These are phyloP conservation scores for Cercophora sp. DNA, from an alignment of 495 filamentous ascomycete species.

Conservation along the genomic window DNA sequence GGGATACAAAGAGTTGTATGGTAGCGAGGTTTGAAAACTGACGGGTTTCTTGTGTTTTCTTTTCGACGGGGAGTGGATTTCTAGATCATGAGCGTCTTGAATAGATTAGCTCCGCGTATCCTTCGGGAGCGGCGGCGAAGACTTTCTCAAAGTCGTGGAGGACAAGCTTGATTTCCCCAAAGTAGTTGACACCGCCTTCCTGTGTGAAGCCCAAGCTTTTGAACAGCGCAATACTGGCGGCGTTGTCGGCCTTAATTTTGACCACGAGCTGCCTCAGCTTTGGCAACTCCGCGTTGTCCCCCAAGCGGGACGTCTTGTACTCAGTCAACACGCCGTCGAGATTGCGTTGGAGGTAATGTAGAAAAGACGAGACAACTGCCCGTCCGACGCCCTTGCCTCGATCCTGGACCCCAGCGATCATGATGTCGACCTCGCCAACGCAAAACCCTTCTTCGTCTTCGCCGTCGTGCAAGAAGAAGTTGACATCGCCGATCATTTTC, in stretches of 20 bases:
- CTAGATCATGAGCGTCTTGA: not conserved
- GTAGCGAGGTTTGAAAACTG: slow-evolving; percentile 12
- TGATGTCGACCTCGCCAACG: slow-evolving; percentile 79
- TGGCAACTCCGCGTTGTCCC: slow-evolving; percentile 4
- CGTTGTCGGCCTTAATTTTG: slow-evolving; percentile 43
- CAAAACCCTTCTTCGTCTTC: slow-evolving; percentile 22
- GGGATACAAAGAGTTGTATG: slow-evolving; percentile 58
- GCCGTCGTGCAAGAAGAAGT: slow-evolving; percentile 68
- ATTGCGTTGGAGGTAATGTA: slow-evolving; percentile 57
- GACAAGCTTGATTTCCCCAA: slow-evolving; percentile 47
- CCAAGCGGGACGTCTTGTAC: slow-evolving; percentile 36
- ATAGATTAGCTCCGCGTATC: slow-evolving; percentile 27
- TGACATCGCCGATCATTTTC: slow-evolving; percentile 80
- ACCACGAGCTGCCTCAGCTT: slow-evolving; percentile 38
- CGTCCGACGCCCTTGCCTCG: slow-evolving; percentile 64
- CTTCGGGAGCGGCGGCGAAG: slow-evolving; percentile 9
- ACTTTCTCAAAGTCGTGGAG: slow-evolving; percentile 23
- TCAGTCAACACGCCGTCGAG: slow-evolving; percentile 53
- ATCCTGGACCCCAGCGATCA: slow-evolving; percentile 64
- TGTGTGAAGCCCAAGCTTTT: slow-evolving; percentile 42
- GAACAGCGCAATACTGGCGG: slow-evolving; percentile 41
- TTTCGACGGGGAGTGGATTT: not conserved
- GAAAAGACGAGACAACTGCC: slow-evolving; percentile 61
- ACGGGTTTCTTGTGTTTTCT: not conserved
- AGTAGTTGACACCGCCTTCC: slow-evolving; percentile 45